Evolutionary conservation across 768 basidiomycete species (phyloP), one percentile per base, ranked within the genome.

Genomic region (Postia placenta): DNA sequence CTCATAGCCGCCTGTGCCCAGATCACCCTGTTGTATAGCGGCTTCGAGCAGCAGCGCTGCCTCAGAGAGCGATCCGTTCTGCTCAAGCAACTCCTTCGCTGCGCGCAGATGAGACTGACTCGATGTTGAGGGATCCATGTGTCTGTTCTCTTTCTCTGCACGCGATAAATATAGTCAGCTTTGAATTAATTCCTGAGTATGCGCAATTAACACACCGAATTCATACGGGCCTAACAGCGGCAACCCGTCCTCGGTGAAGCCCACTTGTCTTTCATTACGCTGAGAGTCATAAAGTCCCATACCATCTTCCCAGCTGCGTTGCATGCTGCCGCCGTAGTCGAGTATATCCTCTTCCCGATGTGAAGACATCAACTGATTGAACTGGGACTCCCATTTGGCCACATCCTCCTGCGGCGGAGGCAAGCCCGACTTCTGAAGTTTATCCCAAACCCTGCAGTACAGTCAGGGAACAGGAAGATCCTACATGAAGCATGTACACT

Each of bases 21-120:
- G 67, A 50, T 92, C 85, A 9, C 85, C 87, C 55, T 76, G 76
- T 66, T 88, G 84, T 50, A 97, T 88, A 30, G 92, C 91, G 12
- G 92, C 92, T 69, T 99, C 95, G 19, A 98, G 72, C 59, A 95
- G 72, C 35, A 92, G 72, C 0, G 85, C 86, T 11, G 85, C 92
- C 61, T 96, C 91, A 2, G 91, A 84, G 20, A 99, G 67, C 2
- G 93, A 88, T 1, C 91, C 92, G 47, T 92, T 91, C 50, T 78
- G 75, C 19, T 83, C 79, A 9, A 98, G 69, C 14, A 94, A 67
- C 14, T 74, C 71, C 64, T 93, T 92, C 1, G 91, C 93, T 52
- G 86, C 81, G 41, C 64, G 69, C n/a, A 89, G 67, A 4, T 64
- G 60, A 26, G 80, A 76, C n/a, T 71, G 74, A 24, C 69, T 66